Percentiles rank a stretch among this genome's conserved stretches.
Conservation (phyloP, 2,329 filamentous ascomycete species). For the Diplocarpon rosae region DNA sequence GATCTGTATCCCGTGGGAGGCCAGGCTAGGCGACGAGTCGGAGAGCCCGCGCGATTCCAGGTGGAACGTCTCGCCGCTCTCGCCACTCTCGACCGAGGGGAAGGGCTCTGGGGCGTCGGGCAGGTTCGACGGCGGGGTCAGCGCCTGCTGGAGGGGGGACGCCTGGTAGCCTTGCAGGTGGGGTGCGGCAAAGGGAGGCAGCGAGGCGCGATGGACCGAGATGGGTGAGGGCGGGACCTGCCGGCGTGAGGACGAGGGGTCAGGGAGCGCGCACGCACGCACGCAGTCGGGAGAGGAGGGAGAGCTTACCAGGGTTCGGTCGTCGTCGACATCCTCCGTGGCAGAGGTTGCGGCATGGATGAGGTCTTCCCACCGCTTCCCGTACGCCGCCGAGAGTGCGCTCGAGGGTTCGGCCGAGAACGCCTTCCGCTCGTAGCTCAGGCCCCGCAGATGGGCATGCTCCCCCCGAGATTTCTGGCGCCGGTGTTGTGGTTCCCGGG, state of each 20-base stretch:
- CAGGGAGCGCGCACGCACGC: too few species aligned
- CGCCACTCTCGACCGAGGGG: constrained; percentile 74
- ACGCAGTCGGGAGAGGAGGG: not conserved
- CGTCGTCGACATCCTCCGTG: constrained; percentile 83
- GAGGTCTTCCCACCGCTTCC: constrained; percentile 91
- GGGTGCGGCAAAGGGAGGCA: constrained; percentile 48
- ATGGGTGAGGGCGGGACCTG: constrained; percentile 56
- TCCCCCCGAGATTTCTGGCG: constrained; percentile 62
- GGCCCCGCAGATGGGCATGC: constrained; percentile 54
- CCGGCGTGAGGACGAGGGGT: constrained; percentile 1
- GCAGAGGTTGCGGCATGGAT: constrained; percentile 91
- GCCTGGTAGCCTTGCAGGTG: constrained; percentile 68
- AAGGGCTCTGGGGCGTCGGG: constrained; percentile 66
- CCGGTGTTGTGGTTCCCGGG: constrained; percentile 67
- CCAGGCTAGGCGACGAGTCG: constrained; percentile 63
- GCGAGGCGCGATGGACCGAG: constrained; percentile 49
- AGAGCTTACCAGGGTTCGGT: constrained; percentile 68
- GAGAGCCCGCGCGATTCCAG: constrained; percentile 54
- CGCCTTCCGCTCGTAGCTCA: constrained; percentile 67
- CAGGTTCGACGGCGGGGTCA: constrained; percentile 68
- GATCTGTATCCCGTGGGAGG: constrained; percentile 70
- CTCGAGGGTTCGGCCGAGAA: constrained; percentile 73
- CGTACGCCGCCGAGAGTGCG: constrained; percentile 43
- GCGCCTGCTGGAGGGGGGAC: constrained; percentile 78
- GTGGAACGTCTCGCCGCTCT: constrained; percentile 62